Base-by-base conservation (phyloP, 108 stramenopile genomes). In the Cyclostephanos tholiformis region DNA sequence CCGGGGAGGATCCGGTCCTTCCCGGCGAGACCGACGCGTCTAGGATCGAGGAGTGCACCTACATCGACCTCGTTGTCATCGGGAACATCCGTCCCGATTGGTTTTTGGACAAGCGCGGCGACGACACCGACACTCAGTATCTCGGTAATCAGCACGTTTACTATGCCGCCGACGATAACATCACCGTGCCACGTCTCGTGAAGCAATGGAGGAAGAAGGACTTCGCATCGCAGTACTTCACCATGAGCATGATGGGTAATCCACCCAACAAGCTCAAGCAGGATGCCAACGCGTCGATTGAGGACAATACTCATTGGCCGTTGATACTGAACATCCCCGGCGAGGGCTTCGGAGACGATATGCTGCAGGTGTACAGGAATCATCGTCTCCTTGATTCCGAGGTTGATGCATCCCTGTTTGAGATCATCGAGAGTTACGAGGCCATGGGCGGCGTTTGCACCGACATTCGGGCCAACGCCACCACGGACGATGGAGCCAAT, bases 141-240 rank as follows among this genome's bases (percentile, higher is more conserved):
- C 61, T 85, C 0, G 85, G 85, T 6, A 63, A 85, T 71, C 85
- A 85, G 44, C 85, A 85, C 53, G 74, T 85, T 6, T 85, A 64
- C 63, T 83, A 85, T 43, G 48, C 46, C 13, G 59, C 56, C 23
- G 39, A n/a, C 17, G 70, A 27, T 1, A 63, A 29, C 19, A 30
- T 35, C 52, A 17, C 23, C 53, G 53, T 74, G 10, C 84, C 84
- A 22, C 56, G 60, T 26, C 69, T 85, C 27, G 85, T 75, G 52
- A 85, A 85, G 61, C 85, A 85, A 43, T 85, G 85, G 85, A 67
- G 85, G 10, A 85, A 85, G 56, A 85, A 77, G 58, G 85, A 85
- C 60, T 85, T 85, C 63, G 82, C 85, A 4, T 62, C 50, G 5
- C 85, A 85, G 43, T 85, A 85, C 66, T 85, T 85, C 67, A 61